Evolutionary conservation across 768 basidiomycete species (phyloP), one percentile per base, ranked within the genome.

Genomic region (Termitomyces sp.): DNA sequence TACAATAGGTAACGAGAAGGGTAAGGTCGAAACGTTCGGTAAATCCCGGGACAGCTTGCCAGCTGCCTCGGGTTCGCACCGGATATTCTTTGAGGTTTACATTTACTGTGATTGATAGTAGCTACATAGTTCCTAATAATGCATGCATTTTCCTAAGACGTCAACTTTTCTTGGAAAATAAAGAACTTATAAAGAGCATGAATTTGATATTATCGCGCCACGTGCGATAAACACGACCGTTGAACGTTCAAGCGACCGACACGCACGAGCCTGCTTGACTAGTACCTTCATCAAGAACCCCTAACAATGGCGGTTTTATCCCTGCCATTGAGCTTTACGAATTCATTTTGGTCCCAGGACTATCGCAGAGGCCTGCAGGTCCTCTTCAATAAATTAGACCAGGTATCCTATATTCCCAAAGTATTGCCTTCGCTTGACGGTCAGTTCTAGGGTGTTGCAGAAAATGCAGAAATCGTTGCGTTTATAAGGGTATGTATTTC

Each of bases 301-400:
- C 24, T 43, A 36, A 53, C 64, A 67, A 94, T 95, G 94, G 88
- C 92, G 61, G 88, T 92, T 62, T 75, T 96, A 61, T 90, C 92
- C 45, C 83, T 95, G 66, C 94, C 94, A n/a, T 78, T 92, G 58
- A 82, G 82, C 16, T 97, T 97, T 70, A 84, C 80, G 56, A 95
- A 96, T 71, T 94, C 93, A 32, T 97, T 97, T 77, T 97, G 94
- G 94, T 83, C 93, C 16, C 88, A 92, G 70, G 92, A 94, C 75
- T 94, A 92, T 68, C 80, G 91, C 46, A 82, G 75, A 58, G 94
- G 94, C 35, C 79, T 97, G 30, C 85, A 96, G 61, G 81, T 89
- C 24, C 72, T 94, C 33, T 92, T 84, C 68, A 71, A 67, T 45
- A 87, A 90, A 71, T 83, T 94, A 26, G 87, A 92, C 64, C 88